Evolutionary conservation across 352 stramenopile species (phyloP).

Genomic region (Pythium myriotylum): DNA sequence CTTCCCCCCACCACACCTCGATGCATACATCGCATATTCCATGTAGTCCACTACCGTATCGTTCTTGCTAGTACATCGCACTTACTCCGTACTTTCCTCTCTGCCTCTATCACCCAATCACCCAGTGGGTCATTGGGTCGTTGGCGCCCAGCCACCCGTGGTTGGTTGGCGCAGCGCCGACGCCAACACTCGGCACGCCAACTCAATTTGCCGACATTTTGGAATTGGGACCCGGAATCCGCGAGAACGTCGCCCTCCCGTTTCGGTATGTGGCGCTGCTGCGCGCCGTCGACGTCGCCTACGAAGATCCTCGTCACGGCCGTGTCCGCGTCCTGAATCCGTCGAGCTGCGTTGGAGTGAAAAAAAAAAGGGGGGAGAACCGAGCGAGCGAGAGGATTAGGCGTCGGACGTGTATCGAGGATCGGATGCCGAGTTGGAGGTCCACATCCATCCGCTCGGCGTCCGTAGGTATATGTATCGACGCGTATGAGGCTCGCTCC

Average conservation of each 20-base stretch:
- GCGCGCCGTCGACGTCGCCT: slow-evolving; percentile 21
- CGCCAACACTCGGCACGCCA: not conserved
- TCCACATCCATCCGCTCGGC: too few species aligned
- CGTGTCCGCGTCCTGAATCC: not conserved
- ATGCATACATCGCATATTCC: slow-evolving; percentile 16
- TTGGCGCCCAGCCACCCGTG: slow-evolving; percentile 22
- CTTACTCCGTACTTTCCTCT: slow-evolving; percentile 10
- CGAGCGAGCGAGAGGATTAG: slow-evolving; percentile 29
- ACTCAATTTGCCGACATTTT: slow-evolving; percentile 46
- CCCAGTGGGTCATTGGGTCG: slow-evolving; percentile 28
- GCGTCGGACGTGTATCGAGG: slow-evolving; percentile 71
- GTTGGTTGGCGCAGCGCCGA: slow-evolving; percentile 17
- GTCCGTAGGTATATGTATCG: slow-evolving; percentile 90
- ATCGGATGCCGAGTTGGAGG: slow-evolving; percentile 82
- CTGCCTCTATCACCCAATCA: too few species aligned
- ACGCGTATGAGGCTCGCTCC: slow-evolving; percentile 39
- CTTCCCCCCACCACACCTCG: not conserved
- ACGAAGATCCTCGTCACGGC: slow-evolving; percentile 24
- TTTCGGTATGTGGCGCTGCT: slow-evolving; percentile 67
- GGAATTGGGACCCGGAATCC: slow-evolving; percentile 79
- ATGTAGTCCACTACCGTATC: slow-evolving; percentile 10
- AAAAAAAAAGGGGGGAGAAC: too few species aligned
- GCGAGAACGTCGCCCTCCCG: slow-evolving; percentile 27
- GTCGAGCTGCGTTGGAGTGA: too few species aligned
- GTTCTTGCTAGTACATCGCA: slow-evolving; percentile 5